phyloP scores from a whole-genome alignment of 2,329 filamentous ascomycete species.

The Diaporthe nobilis region DNA sequence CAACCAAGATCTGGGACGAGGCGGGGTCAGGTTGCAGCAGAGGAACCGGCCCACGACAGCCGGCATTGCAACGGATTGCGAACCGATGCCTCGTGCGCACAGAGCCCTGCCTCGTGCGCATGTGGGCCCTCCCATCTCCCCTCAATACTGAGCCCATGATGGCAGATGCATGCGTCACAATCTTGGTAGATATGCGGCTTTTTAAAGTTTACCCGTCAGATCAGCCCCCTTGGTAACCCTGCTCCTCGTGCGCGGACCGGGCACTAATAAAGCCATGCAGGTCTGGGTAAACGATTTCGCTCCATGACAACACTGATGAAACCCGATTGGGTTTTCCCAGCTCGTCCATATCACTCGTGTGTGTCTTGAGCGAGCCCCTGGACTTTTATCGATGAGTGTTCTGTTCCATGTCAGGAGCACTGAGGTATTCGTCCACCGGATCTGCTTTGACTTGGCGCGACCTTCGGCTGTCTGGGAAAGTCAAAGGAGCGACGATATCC shows the following conservation, averaged over 20 bases:
- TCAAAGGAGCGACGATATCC: neutral
- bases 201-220: neutral
- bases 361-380: too few relatives aligned
- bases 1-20: neutral
- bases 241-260: neutral
- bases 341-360: too few relatives aligned
- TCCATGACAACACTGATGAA: too few relatives aligned
- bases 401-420: neutral
- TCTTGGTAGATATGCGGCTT: neutral
- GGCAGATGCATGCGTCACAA: neutral
- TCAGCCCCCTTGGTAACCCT: neutral
- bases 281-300: neutral
- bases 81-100: constrained; percentile 19
- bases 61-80: neutral
- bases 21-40: neutral
- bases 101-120: neutral
- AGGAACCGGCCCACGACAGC: neutral
- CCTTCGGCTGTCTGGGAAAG: neutral
- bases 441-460: neutral
- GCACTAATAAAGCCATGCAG: neutral
- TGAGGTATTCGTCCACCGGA: neutral
- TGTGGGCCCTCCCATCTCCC: neutral
- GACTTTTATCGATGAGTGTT: neutral
- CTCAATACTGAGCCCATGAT: neutral
- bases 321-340: too few relatives aligned